Conservation (phyloP, 179 eudicot species). For the Corrigiola litoralis region DNA sequence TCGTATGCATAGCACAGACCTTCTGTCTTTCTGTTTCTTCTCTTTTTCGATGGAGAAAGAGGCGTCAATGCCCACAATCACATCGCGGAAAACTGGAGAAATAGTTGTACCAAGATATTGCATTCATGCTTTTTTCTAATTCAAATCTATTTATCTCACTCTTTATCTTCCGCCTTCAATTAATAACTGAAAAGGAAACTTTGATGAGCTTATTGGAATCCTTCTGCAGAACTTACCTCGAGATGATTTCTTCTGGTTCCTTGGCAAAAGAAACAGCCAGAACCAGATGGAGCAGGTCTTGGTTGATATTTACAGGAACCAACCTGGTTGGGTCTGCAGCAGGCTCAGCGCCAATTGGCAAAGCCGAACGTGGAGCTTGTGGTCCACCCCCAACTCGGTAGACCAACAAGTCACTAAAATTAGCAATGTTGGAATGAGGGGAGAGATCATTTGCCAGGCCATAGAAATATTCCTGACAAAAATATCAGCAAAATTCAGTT, state of each 20-base stretch:
- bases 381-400: constrained; percentile 92
- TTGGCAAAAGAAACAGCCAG: constrained; percentile 91
- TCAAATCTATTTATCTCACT: too few species aligned
- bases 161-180: not conserved
- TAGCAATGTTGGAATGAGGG: constrained; percentile 78
- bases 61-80: too few species aligned
- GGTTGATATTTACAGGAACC: constrained; percentile 62
- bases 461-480: constrained; percentile 83
- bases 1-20: too few species aligned
- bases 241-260: constrained; percentile 75
- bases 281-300: constrained; percentile 74
- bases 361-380: constrained; percentile 95
- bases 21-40: too few species aligned
- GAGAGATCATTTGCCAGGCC: constrained; percentile 87
- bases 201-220: not conserved
- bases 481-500: constrained; percentile 7
- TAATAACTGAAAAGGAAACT: not conserved
- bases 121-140: too few species aligned
- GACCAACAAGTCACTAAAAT: constrained; percentile 65
- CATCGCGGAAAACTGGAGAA: too few species aligned
- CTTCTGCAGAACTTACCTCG: constrained; percentile 44
- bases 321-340: constrained; percentile 82
- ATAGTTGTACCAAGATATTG: too few species aligned
- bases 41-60: too few species aligned
- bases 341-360: constrained; percentile 97